phyloP scores from a whole-genome alignment of 768 basidiomycete species.

The Lactarius indigo region DNA sequence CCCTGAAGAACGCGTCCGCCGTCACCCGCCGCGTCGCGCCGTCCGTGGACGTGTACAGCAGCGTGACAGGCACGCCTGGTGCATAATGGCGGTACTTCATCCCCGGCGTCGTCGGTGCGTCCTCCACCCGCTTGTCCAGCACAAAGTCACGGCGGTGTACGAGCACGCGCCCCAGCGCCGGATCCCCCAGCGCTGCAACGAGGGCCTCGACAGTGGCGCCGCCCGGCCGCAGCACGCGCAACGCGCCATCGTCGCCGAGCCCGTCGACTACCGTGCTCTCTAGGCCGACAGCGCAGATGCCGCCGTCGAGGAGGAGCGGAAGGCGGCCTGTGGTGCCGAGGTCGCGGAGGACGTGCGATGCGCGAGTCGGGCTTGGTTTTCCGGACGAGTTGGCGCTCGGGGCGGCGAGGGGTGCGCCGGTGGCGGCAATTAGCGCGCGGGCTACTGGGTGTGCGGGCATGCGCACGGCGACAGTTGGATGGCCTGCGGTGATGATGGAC shows the following conservation, averaged over 20 bases:
- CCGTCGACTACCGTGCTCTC: slow-evolving; percentile 97
- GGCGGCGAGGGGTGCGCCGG: slow-evolving; percentile 80
- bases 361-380: slow-evolving; percentile 89
- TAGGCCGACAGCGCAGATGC: slow-evolving; percentile 81
- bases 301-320: slow-evolving; percentile 85
- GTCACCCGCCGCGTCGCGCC: slow-evolving; percentile 32
- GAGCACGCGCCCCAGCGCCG: slow-evolving; percentile 45
- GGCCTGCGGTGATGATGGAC: slow-evolving; percentile 71
- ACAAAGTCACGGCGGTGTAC: slow-evolving; percentile 78
- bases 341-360: slow-evolving; percentile 80
- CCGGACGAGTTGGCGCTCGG: slow-evolving; percentile 95
- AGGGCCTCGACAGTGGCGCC: slow-evolving; percentile 91
- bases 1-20: slow-evolving; percentile 40
- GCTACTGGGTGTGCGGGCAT: slow-evolving; percentile 96
- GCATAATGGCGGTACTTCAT: slow-evolving; percentile 99
- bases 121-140: slow-evolving; percentile 59
- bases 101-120: slow-evolving; percentile 89
- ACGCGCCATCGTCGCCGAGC: slow-evolving; percentile 62
- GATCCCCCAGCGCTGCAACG: slow-evolving; percentile 46
- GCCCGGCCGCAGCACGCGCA: slow-evolving; percentile 87
- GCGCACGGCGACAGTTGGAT: slow-evolving; percentile 80
- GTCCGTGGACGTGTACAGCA: slow-evolving; percentile 52
- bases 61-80: slow-evolving; percentile 79
- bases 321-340: slow-evolving; percentile 59
- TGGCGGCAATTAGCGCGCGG: slow-evolving; percentile 75